These are phyloP conservation scores for Phytophthora foliorum DNA, from an alignment of 352 stramenopile species.

Conservation along the genomic window DNA sequence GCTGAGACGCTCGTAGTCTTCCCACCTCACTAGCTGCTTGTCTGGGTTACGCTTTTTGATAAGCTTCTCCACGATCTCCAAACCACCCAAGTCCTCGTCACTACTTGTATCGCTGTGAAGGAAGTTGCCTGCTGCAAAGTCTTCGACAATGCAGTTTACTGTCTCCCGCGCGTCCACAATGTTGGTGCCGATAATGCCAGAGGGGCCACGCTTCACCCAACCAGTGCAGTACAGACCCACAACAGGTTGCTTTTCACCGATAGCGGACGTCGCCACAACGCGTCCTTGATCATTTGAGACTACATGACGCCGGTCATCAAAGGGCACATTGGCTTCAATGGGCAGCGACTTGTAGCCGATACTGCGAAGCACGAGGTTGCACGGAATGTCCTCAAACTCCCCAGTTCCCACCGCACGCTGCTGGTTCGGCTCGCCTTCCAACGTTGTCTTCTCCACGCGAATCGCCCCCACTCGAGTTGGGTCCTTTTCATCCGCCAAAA, in stretches of 20 bases:
- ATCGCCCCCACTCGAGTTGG: constrained; percentile 68
- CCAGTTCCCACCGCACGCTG: constrained; percentile 91
- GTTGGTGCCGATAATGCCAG: constrained; percentile 99
- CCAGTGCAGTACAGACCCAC: constrained; percentile 96
- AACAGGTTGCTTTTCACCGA: constrained; percentile 47
- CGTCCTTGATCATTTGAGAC: constrained; percentile 71
- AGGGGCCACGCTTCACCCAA: constrained; percentile 98
- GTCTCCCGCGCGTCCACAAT: constrained; percentile 98
- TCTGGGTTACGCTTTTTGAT: constrained; percentile 58
- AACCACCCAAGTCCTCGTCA: constrained; percentile 32
- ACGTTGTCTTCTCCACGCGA: constrained; percentile 87
- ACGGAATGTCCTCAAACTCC: constrained; percentile 87
- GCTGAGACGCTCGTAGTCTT: constrained; percentile 70
- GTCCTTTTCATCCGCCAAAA: constrained; percentile 67
- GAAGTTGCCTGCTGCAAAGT: constrained; percentile 70
- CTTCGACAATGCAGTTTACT: constrained; percentile 93
- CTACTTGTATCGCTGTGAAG: constrained; percentile 36
- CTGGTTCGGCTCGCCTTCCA: constrained; percentile 86
- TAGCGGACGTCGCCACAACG: constrained; percentile 54
- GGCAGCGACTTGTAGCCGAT: constrained; percentile 94
- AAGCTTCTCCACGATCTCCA: constrained; percentile 57
- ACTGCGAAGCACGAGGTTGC: constrained; percentile 80
- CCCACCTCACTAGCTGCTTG: constrained; percentile 79
- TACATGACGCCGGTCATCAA: constrained; percentile 80
- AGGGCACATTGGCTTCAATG: constrained; percentile 73